Base-by-base conservation (phyloP, 1,284 basidiomycete species). In the Rhodotorula sp. region DNA sequence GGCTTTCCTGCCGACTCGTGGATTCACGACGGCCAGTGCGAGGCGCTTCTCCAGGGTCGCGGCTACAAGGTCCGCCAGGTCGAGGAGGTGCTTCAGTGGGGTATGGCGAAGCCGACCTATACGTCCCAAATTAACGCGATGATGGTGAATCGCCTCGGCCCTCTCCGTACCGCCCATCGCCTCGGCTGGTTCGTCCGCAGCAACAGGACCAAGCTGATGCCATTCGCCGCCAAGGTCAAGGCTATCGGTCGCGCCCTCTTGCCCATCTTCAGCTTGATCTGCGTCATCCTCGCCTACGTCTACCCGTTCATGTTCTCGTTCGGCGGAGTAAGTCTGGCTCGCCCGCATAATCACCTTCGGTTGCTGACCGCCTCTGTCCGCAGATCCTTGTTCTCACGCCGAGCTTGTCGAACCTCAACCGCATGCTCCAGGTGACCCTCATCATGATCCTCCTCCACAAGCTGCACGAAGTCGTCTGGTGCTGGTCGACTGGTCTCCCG, bases 1-100 rank as follows among this genome's bases (percentile, higher is more conserved):
- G 77, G 77, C 11, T 77, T 78, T 61, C 77, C 77, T 2, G 63
- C 73, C 52, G 66, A 71, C 36, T 71, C 71, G 17, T 77, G 76
- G 66, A 61, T 78, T 29, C 76, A 75, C 65, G 77, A 78, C 60
- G 74, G 71, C 4, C 68, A 74, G 47, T 62, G 72, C 64, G 73
- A 72, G 46, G 68, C 73, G 17, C 58, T 76, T 32, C 62, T 78
- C 6, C 66, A 65, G 29, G 76, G 77, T 24, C 65, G 71, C 51
- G 77, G 77, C 29, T 77, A 76, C 70, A 58, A 64, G 29, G 71
- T 70, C 24, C 66, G 68, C 29, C 64, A 65, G 44, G 69, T 77
- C 48, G 68, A 76, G 44, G 76, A 78, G 58, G 66, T 76, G 13
- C 59, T 77, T 1, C 74, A 75, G 48, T 77, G 74, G 72, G 71